phyloP scores from a whole-genome alignment of 192 early-diverging fungal genomes.

The Podila verticillata region DNA sequence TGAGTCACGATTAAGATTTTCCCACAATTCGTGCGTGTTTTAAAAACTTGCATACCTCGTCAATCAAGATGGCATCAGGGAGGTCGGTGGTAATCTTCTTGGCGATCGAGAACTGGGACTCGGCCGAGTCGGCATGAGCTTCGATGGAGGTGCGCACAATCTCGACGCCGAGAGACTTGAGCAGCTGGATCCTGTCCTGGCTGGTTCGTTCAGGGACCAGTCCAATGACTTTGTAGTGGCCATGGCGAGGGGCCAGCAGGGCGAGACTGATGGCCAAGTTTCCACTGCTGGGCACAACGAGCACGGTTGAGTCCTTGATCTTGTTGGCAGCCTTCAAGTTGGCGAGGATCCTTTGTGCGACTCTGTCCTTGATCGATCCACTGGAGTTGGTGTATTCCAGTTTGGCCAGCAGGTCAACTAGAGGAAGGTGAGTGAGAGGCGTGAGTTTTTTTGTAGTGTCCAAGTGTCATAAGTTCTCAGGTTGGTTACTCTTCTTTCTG shows the following conservation, averaged over 20 bases:
- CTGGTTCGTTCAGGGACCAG: constrained; percentile 79
- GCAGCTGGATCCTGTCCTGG: constrained; percentile 70
- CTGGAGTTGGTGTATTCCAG: constrained; percentile 78
- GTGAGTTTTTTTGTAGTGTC: too few species aligned
- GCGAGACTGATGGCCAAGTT: constrained; percentile 78
- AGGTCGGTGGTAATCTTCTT: constrained; percentile 61
- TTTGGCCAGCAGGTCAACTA: constrained; percentile 75
- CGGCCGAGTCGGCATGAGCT: constrained; percentile 69
- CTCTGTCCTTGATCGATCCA: constrained; percentile 79
- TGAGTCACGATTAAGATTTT: constrained; percentile 8
- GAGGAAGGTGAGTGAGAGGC: not conserved
- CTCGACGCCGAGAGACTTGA: constrained; percentile 74
- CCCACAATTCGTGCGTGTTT: too few species aligned
- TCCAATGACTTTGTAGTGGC: constrained; percentile 60
- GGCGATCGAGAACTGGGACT: constrained; percentile 71
- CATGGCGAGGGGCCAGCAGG: constrained; percentile 55
- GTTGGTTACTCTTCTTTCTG: too few species aligned
- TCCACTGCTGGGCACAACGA: constrained; percentile 77
- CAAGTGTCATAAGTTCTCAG: not conserved
- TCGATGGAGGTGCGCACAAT: constrained; percentile 78
- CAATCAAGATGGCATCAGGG: constrained; percentile 64
- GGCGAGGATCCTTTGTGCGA: constrained; percentile 64
- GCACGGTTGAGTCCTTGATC: constrained; percentile 39
- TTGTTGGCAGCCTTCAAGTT: constrained; percentile 45
- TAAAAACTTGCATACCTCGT: constrained; percentile 65